Evolutionary conservation across 192 early-diverging fungal genomes (phyloP), one percentile per base, ranked within the genome.

Genomic region (Pilobolus umbonatus): DNA sequence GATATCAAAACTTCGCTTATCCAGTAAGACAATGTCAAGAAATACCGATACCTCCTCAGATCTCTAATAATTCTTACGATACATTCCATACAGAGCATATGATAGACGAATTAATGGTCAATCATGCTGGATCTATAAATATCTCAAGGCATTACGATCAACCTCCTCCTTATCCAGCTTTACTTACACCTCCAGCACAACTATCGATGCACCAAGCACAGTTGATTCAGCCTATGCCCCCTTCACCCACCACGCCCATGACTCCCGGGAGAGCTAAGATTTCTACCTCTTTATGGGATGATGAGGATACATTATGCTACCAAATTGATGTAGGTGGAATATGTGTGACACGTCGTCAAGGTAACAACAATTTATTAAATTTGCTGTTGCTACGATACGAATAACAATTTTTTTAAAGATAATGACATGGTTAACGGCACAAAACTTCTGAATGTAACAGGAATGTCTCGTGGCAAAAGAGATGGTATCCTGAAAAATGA

Each of bases 371-470:
- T 12, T 14, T 30, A 25, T 11, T 7, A 5, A 36, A 59, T 19
- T 4, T 15, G 35, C 24, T 57, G 10, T 11, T 46, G 52, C 32
- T 39, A 38, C 17, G 46, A 34, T 40, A n/a, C 6, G 47, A 14
- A 29, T 44, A 26, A 46, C 26, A 43, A 17, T 57, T 44, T 35
- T 17, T 31, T 15, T 40, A 58, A 81, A 79, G 84, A 86, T 54
- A 82, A 86, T 68, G 81, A 83, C 51, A 84, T 83, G 78, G 78
- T 85, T 35, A 85, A 86, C 64, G 83, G 85, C 43, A 86, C 85
- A 46, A 86, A 86, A 67, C 69, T 86, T 48, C 71, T 86, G 51
- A 86, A 86, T 60, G 80, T 86, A 14, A 78, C 75, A 31, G 81
- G 81, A 32, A 83, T 86, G 83, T 80, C 85, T 48, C 77, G 85